Base-by-base conservation (phyloP, 1,284 basidiomycete genomes). In the Pterulicium gracile region DNA sequence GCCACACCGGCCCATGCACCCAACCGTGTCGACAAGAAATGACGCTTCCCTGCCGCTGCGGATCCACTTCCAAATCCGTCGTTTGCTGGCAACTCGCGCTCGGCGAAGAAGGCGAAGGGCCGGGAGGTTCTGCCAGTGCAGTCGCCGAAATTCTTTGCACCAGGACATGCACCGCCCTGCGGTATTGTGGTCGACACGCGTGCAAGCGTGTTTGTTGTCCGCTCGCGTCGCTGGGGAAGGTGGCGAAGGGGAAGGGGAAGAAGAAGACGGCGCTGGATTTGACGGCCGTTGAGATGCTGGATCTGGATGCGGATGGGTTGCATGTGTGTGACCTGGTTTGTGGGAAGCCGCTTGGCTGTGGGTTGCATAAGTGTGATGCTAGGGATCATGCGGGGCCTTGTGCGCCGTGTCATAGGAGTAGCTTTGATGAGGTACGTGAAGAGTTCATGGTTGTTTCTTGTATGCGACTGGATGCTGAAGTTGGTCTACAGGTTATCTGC, bases 151-250 rank as follows among this genome's bases (percentile, higher is more conserved):
- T 50, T 45, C 55, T 55, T 34, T 41, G 39, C 52, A 48, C 18
- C 46, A 72, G 77, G 21, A 75, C 81, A 1, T 96, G 92, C 59
- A 66, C 67, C 20, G 83, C 81, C 0, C 66, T 90, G 7, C 76
- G 88, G 24, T 70, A 74, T 34, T 94, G 90, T 58, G 90, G 90
- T 0, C 68, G 79, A 24, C 92, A 96, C 58, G 80, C 84, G 53
- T 96, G 92, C 57, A 72, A 73, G 15, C 73, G 91, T 2, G 50
- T 82, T 4, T 96, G 92, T 58, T 96, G 93, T 57, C 92, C 93
- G 0, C 70, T 95, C 0, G 82, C 88, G 1, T 81, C 78, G 1
- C 60, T 83, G 1, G 70, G 71, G 1, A 50, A 52, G 42, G 44
- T 55, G 45, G 61, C 67, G 41, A 82, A 79, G 54, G 66, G 68